These are phyloP conservation scores for Crucihimalaya himalaica DNA, from an alignment of 345 rosid genomes.

Conservation along the genomic window DNA sequence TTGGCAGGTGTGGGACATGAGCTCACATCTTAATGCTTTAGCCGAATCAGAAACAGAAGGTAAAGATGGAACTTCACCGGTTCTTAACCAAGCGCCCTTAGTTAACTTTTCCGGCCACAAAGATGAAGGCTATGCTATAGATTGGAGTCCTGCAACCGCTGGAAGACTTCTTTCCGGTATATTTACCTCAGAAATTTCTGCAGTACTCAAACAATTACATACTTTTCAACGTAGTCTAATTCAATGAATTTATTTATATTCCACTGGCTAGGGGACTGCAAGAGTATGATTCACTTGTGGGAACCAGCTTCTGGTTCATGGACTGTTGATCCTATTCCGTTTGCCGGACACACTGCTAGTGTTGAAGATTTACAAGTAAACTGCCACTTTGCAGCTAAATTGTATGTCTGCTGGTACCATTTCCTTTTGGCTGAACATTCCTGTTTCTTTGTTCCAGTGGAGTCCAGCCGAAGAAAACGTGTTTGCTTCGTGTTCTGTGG, in stretches of 20 bases:
- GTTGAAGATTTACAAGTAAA: constrained; percentile 91
- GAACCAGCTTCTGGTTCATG: constrained; percentile 79
- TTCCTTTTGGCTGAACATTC: constrained; percentile 22
- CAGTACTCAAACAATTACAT: not conserved
- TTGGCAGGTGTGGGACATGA: constrained; percentile 86
- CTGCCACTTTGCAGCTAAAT: not conserved
- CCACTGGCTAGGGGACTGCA: constrained; percentile 70
- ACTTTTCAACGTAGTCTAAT: not conserved
- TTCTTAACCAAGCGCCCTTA: constrained; percentile 77
- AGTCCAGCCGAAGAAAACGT: constrained; percentile 81
- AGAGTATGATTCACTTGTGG: constrained; percentile 82
- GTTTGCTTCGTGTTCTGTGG: constrained; percentile 90
- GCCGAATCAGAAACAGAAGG: constrained; percentile 67
- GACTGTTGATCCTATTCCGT: constrained; percentile 76
- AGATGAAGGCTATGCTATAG: constrained; percentile 91
- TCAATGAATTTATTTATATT: not conserved
- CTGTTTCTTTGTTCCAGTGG: constrained; percentile 67
- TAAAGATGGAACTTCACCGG: constrained; percentile 55
- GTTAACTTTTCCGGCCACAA: constrained; percentile 80
- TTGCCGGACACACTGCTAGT: constrained; percentile 76
- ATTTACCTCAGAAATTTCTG: constrained; percentile 1
- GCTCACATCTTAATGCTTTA: constrained; percentile 77
- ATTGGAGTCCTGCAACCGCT: constrained; percentile 83
- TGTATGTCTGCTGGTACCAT: not conserved
- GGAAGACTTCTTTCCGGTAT: constrained; percentile 93